A percentile compares a stretch with the other conserved stretches of the same genome.
Conservation (phyloP, 1,284 basidiomycete species). For the Trametes pubescens region DNA sequence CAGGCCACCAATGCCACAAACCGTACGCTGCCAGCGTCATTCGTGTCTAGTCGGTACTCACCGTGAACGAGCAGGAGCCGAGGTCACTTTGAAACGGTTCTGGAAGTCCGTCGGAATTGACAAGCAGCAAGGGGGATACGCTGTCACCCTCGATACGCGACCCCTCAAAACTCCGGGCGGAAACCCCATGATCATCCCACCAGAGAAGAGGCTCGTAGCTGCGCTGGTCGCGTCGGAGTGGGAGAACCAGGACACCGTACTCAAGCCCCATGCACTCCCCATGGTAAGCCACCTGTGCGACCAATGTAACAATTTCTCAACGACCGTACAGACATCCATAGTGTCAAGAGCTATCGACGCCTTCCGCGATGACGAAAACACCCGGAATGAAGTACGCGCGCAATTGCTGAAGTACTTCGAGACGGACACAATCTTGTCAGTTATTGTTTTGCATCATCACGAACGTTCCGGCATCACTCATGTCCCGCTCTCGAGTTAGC, state of each 20-base stretch:
- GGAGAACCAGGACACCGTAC: constrained; percentile 88
- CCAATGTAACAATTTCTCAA: not conserved
- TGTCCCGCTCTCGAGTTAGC: constrained; percentile 49
- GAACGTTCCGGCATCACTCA: not conserved
- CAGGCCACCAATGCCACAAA: constrained; percentile 44
- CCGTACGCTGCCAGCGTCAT: constrained; percentile 33
- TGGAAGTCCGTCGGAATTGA: constrained; percentile 89
- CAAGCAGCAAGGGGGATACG: constrained; percentile 62
- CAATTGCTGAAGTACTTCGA: constrained; percentile 88
- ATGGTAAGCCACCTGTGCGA: constrained; percentile 65
- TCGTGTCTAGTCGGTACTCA: not conserved
- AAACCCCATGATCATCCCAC: constrained; percentile 76
- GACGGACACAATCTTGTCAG: constrained; percentile 94
- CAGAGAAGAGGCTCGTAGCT: constrained; percentile 77
- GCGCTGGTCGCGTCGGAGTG: constrained; percentile 93
- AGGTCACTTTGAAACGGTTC: constrained; percentile 86
- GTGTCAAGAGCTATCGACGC: constrained; percentile 90
- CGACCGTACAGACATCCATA: constrained; percentile 79
- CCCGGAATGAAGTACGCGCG: constrained; percentile 72
- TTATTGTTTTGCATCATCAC: not conserved
- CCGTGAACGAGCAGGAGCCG: constrained; percentile 68
- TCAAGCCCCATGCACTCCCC: constrained; percentile 93
- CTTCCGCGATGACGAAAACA: constrained; percentile 59
- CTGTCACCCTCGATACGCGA: constrained; percentile 85
- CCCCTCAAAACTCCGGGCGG: constrained; percentile 90